These are phyloP conservation scores for Lepraria neglecta DNA, from an alignment of 495 filamentous ascomycete species.

Conservation along the genomic window DNA sequence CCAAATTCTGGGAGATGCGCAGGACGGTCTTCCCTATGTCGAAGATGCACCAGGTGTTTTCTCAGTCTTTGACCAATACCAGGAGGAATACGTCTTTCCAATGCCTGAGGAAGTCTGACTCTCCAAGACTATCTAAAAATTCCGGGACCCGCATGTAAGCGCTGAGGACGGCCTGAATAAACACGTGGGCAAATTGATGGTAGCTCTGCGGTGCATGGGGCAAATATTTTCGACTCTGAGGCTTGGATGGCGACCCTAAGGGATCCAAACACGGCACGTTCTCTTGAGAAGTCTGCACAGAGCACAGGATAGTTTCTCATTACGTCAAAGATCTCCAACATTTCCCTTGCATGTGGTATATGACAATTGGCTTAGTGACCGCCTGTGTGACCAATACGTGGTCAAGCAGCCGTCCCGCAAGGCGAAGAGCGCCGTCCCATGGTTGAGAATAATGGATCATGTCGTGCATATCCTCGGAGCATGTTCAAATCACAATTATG, in stretches of 20 bases:
- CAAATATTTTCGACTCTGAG: background rate
- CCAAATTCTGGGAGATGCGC: background rate
- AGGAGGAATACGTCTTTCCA: background rate
- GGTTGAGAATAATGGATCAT: background rate
- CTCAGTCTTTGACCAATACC: background rate
- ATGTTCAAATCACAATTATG: background rate
- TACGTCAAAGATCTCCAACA: background rate
- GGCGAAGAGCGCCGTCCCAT: conserved; percentile 8
- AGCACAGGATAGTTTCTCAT: background rate
- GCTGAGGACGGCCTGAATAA: background rate
- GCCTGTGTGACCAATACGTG: conserved; percentile 8
- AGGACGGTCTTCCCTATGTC: background rate
- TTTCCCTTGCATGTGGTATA: background rate
- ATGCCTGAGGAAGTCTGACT: background rate
- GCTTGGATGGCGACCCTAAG: background rate
- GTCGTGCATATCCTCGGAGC: conserved; percentile 14
- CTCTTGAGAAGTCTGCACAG: background rate
- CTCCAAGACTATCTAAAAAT: background rate
- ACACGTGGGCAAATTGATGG: conserved; percentile 5
- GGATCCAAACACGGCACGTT: background rate
- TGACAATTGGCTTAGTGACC: background rate
- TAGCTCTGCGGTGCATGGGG: background rate
- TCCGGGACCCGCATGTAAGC: background rate
- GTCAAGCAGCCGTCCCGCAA: conserved; percentile 7
- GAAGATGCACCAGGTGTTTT: background rate